These are phyloP conservation scores for Rhodotorula sp. DNA, from an alignment of 1,284 basidiomycete genomes.

Conservation along the genomic window DNA sequence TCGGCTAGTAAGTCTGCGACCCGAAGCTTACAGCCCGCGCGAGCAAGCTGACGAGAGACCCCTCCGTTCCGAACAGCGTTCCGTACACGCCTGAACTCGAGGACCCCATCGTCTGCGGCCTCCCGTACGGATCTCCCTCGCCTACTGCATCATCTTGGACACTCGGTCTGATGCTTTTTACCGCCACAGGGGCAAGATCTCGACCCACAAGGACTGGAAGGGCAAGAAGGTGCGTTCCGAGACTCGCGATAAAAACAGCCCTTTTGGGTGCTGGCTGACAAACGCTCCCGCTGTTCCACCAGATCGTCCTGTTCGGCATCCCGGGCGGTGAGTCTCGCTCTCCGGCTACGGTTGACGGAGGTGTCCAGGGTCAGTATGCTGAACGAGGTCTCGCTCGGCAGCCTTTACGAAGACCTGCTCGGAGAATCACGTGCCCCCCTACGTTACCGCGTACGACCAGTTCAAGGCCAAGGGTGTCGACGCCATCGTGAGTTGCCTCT, in stretches of 20 bases:
- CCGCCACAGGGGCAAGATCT: constrained; percentile 61
- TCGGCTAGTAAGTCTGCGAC: neutral
- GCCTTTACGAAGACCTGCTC: constrained; percentile 22
- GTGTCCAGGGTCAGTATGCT: no score
- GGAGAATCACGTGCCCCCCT: constrained; percentile 40
- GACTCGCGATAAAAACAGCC: constrained; percentile 52
- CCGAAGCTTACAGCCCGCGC: neutral
- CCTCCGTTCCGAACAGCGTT: constrained; percentile 45
- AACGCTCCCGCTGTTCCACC: no score
- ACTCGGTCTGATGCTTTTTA: neutral
- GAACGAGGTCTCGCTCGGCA: neutral
- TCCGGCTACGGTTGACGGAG: no score
- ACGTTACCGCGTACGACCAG: constrained; percentile 61
- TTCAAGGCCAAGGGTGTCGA: constrained; percentile 65
- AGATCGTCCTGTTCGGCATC: constrained; percentile 11
- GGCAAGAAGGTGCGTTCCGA: constrained; percentile 57
- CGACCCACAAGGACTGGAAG: constrained; percentile 24
- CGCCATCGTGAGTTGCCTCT: constrained; percentile 34
- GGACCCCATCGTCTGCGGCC: constrained; percentile 51
- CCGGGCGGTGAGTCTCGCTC: neutral
- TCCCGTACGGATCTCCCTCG: constrained; percentile 54
- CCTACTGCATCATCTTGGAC: constrained; percentile 52
- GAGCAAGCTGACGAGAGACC: no score
- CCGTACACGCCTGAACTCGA: constrained; percentile 67
- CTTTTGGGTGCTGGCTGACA: neutral